Evolutionary conservation across 169 alveolate species (phyloP), one percentile per base, ranked within the genome.

Genomic region (Cytauxzoon felis): DNA sequence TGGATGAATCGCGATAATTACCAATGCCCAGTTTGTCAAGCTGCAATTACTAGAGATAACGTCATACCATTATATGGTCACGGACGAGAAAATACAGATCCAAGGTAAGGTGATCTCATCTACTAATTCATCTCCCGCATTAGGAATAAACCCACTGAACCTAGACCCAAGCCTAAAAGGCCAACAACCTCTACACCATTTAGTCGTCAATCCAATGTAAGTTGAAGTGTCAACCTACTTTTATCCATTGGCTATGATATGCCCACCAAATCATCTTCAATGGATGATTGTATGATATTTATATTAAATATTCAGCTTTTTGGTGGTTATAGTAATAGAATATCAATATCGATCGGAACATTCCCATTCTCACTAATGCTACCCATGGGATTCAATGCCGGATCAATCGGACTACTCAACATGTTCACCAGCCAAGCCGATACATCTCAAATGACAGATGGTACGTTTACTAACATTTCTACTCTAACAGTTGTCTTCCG

Each of bases 1-100:
- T 95, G 98, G 97, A 71, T 95, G 47, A 94, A 95, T 62, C 82
- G 93, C 42, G 92, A 91, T 43, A 84, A 75, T 56, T 84, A 88
- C 75, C 93, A 89, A 42, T 95, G 98, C 64, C 98, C 98, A 32
- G 95, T 92, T 33, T 95, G 98, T 66, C 93, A 95, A 60, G 92
- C 95, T 70, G 97, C 95, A 50, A 92, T 94, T 26, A 68, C 94
- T n/a, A 87, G 83, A 71, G 94, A 92, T 38, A 88, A 91, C 58
- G 89, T 95, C 32, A 94, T 92, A 21, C 98, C 98, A 4, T 70
- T 95, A 9, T 95, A 92, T 47, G 93, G 93, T 2, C 81, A 91
- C 45, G 93, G 93, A 0, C 67, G 78, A 45, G 88, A 72, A 29
- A 78, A 58, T 41, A 68, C 50, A 34, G 93, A 88, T 47, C 93